phyloP scores from a whole-genome alignment of 257 asterid species.

The Osmanthus fragrans region DNA sequence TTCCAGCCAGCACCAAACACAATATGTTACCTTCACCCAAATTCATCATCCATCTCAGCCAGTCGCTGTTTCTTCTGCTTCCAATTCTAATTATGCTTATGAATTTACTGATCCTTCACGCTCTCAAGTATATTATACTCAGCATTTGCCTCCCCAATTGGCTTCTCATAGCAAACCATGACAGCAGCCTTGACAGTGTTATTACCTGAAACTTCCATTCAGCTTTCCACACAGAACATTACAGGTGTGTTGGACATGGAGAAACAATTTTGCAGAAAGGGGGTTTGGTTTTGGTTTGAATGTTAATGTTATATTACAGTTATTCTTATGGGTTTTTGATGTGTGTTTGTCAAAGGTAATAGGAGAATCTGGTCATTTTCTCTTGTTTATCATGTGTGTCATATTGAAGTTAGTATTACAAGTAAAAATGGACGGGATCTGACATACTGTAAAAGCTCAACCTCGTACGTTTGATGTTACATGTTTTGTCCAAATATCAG shows the following conservation, averaged over 20 bases:
- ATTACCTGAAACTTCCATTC: too few relatives aligned
- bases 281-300: slow-evolving; percentile 49
- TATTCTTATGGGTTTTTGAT: slow-evolving; percentile 59
- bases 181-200: too few relatives aligned
- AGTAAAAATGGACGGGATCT: slow-evolving; percentile 14
- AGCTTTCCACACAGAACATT: too few relatives aligned
- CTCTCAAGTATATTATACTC: slow-evolving; percentile 66
- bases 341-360: slow-evolving; percentile 35
- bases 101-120: slow-evolving; percentile 68
- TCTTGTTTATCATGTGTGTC: slow-evolving; percentile 27
- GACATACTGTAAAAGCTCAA: slow-evolving; percentile 44
- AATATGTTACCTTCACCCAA: slow-evolving; percentile 72
- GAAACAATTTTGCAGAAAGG: slow-evolving; percentile 73
- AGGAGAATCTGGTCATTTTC: slow-evolving; percentile 33
- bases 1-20: slow-evolving; percentile 51
- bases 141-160: slow-evolving; percentile 60
- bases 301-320: slow-evolving; percentile 32
- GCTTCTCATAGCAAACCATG: slow-evolving; percentile 28
- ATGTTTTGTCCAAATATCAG: slow-evolving; percentile 32
- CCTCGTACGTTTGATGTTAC: slow-evolving; percentile 17
- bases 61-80: slow-evolving; percentile 57
- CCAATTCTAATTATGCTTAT: slow-evolving; percentile 52
- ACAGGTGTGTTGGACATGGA: slow-evolving; percentile 47
- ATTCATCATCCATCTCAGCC: slow-evolving; percentile 78
- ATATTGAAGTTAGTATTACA: slow-evolving; percentile 17